Percentiles rank a stretch among this genome's conserved stretches.
Conservation (phyloP, 2,329 filamentous ascomycete species). For the Colletotrichum aenigma region DNA sequence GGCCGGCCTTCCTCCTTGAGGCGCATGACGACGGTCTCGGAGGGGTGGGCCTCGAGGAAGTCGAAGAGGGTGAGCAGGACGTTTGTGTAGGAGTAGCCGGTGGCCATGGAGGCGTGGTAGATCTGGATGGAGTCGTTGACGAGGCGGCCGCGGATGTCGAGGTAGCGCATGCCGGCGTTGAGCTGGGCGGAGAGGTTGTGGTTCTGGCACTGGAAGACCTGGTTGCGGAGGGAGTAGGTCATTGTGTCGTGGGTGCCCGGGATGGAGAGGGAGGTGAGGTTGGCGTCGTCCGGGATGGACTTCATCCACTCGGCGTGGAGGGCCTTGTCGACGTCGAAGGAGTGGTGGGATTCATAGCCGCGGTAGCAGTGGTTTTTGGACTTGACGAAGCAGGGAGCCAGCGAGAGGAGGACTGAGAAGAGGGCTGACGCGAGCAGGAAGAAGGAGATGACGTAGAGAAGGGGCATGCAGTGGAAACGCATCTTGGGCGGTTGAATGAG, state of each 20-base stretch:
- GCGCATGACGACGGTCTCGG: conserved; percentile 53
- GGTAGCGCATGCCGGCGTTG: conserved; percentile 50
- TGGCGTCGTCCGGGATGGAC: conserved; percentile 41
- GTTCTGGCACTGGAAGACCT: conserved; percentile 52
- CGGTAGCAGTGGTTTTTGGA: conserved; percentile 29
- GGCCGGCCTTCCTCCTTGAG: conserved; percentile 52
- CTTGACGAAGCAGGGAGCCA: conserved; percentile 27
- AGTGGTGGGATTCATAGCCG: conserved; percentile 39
- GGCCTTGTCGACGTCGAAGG: conserved; percentile 43
- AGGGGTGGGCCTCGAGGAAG: conserved; percentile 50
- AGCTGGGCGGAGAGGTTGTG: conserved; percentile 49
- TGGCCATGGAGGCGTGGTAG: conserved; percentile 50
- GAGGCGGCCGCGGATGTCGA: conserved; percentile 52
- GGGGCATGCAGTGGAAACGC: conserved; percentile 18
- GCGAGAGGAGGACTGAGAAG: conserved; percentile 26
- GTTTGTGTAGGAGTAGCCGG: conserved; percentile 46
- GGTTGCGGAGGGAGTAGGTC: conserved; percentile 44
- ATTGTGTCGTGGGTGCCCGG: conserved; percentile 60
- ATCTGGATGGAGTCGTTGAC: conserved; percentile 47
- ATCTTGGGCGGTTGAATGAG: not conserved
- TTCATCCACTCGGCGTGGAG: conserved; percentile 47
- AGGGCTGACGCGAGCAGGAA: conserved; percentile 23
- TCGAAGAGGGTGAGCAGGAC: conserved; percentile 46
- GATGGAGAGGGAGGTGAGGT: conserved; percentile 49
- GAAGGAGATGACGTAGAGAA: conserved; percentile 21